Evolutionary conservation across 1,139 yeast genomes (phyloP).

Genomic region (Pichia sp.): DNA sequence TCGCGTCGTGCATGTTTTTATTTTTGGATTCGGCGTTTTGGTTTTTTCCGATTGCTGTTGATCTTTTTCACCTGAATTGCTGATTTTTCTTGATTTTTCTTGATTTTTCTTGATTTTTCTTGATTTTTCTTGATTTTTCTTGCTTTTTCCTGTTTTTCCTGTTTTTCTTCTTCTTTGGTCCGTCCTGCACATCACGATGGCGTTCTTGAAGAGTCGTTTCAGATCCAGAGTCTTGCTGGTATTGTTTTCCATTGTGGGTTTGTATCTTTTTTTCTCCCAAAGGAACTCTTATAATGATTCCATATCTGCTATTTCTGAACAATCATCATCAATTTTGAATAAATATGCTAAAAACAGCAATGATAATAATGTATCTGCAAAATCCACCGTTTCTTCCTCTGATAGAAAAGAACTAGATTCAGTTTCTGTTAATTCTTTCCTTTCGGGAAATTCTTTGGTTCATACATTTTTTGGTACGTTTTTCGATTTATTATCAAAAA

Average conservation of each 20-base stretch:
- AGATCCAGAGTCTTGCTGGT: background rate
- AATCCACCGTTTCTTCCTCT: background rate
- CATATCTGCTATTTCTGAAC: background rate
- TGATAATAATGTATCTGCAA: background rate
- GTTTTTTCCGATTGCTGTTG: no score
- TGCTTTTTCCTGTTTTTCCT: background rate
- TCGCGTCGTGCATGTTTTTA: background rate
- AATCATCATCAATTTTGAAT: background rate
- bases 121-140: no score
- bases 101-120: no score
- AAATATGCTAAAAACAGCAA: background rate
- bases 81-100: no score
- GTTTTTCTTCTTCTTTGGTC: background rate
- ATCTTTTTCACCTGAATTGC: no score
- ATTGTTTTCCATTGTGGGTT: background rate
- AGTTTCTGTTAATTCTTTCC: slow-evolving; percentile 17
- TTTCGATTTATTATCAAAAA: slow-evolving; percentile 21
- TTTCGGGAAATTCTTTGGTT: slow-evolving; percentile 23
- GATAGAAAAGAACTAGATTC: background rate
- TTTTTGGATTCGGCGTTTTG: background rate
- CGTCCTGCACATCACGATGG: background rate
- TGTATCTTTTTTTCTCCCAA: background rate
- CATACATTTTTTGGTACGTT: slow-evolving; percentile 24
- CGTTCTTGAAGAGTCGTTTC: background rate
- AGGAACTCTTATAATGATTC: background rate